Evolutionary conservation across 2,329 filamentous ascomycete genomes (phyloP), one percentile per base, ranked within the genome.

Genomic region (Coniochaeta sp.): DNA sequence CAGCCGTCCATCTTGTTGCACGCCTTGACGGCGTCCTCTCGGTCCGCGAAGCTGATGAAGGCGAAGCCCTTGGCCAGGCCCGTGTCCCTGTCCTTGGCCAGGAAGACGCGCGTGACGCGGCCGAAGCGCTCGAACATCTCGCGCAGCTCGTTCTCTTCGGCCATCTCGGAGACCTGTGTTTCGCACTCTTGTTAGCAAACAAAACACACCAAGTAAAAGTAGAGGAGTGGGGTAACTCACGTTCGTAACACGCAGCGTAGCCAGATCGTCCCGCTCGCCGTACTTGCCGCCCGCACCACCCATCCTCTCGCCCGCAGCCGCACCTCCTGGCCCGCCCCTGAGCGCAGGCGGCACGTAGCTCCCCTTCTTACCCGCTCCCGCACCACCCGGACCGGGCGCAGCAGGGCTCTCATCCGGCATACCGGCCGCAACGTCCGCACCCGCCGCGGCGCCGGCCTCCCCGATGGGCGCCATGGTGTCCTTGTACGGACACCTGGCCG

Each of bases 111-210:
- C 52, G 92, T 97, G 67, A 99, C 94, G 61, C 91, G 89, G 66
- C 94, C 94, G 70, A 94, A 96, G 61, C 94, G 85, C 77, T 95
- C 91, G 78, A 99, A 99, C 84, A 99, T 91, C 70, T 96, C 91
- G 68, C 94, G 89, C 60, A 99, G 80, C 72, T 99, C 94, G 68
- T 83, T 77, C 73, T 99, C 94, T 72, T 99, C 94, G 59, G 94
- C 94, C 79, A 97, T 88, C 72, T 99, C 94, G 69, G 89, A 95
- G 57, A 96, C 89, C 89, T 92, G 63, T 63, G 53, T 4, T 54
- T 45, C 50, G 51, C 52, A 53, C 51, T 50, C 28, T 48, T 45
- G 58, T 71, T 54, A 70, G 64, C 55, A 60, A 10, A n/a, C 14
- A 16, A 52, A 30, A 28, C 42, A 53, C 30, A 52, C 48, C 42